A percentile compares a stretch with the other conserved stretches of the same genome.
Conservation (phyloP, 2,329 filamentous ascomycete genomes). For the Scedosporium dehoogii region DNA sequence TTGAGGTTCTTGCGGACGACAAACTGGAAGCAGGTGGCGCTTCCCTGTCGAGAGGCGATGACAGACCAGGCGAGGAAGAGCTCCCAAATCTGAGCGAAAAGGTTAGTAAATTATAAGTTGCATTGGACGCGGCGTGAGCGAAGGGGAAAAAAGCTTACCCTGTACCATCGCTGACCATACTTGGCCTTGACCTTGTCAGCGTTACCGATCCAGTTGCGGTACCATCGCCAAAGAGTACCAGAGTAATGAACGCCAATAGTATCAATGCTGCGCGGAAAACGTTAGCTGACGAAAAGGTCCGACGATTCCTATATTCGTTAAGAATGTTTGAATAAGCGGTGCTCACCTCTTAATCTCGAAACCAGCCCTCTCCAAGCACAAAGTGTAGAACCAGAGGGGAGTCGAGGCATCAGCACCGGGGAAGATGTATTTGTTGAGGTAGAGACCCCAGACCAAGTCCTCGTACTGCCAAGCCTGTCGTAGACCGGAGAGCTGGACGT, state of each 20-base stretch:
- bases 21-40: slow-evolving; percentile 80
- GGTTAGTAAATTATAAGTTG: slow-evolving; percentile 5
- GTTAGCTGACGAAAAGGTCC: neutral
- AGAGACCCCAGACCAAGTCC: slow-evolving; percentile 94
- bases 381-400: slow-evolving; percentile 78
- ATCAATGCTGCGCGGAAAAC: slow-evolving; percentile 47
- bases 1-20: slow-evolving; percentile 85
- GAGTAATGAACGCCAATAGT: slow-evolving; percentile 96
- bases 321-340: no score
- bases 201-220: slow-evolving; percentile 96
- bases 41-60: slow-evolving; percentile 75
- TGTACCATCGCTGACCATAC: slow-evolving; percentile 93
- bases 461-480: slow-evolving; percentile 96
- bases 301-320: no score
- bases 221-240: slow-evolving; percentile 95
- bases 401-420: slow-evolving; percentile 93
- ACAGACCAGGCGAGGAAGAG: slow-evolving; percentile 81
- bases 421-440: slow-evolving; percentile 99
- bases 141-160: slow-evolving; percentile 44
- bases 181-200: slow-evolving; percentile 85
- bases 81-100: slow-evolving; percentile 64
- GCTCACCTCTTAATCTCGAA: slow-evolving; percentile 62
- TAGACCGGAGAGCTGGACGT: slow-evolving; percentile 89
- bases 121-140: neutral
- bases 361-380: slow-evolving; percentile 74